phyloP scores from a whole-genome alignment of 306 rosid species.

The Quercus alba region DNA sequence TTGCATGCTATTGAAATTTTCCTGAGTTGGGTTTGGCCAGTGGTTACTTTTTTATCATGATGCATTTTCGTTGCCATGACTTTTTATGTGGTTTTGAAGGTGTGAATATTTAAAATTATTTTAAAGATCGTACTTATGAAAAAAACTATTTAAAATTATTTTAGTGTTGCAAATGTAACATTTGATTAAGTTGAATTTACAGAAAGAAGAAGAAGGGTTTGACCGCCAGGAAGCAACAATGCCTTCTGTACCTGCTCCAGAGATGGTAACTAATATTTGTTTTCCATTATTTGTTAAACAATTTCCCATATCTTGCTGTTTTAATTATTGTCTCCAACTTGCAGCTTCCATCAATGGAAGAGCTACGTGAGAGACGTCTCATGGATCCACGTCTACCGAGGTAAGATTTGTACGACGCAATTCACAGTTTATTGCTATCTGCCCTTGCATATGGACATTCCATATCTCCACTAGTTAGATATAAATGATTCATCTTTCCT shows the following conservation, averaged over 20 bases:
- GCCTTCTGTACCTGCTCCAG: slow-evolving; percentile 77
- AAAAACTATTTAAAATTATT: not conserved
- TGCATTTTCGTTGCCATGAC: not conserved
- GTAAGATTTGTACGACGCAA: slow-evolving; percentile 27
- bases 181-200: slow-evolving; percentile 29
- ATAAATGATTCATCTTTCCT: not conserved
- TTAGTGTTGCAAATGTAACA: slow-evolving; percentile 4
- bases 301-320: not conserved
- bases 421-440: not conserved
- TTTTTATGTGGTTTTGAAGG: not conserved
- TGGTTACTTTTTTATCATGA: not conserved
- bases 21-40: not conserved
- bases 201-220: slow-evolving; percentile 82
- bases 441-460: not conserved
- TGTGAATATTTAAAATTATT: not conserved
- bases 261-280: slow-evolving; percentile 43
- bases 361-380: slow-evolving; percentile 72
- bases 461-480: not conserved
- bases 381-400: slow-evolving; percentile 84
- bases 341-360: slow-evolving; percentile 89
- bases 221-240: slow-evolving; percentile 67
- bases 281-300: not conserved
- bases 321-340: slow-evolving; percentile 9
- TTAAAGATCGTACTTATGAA: not conserved
- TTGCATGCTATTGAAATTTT: not conserved